Evolutionary conservation across 148 eudicot genomes (phyloP).

Genomic region (Fagopyrum homotropicum): DNA sequence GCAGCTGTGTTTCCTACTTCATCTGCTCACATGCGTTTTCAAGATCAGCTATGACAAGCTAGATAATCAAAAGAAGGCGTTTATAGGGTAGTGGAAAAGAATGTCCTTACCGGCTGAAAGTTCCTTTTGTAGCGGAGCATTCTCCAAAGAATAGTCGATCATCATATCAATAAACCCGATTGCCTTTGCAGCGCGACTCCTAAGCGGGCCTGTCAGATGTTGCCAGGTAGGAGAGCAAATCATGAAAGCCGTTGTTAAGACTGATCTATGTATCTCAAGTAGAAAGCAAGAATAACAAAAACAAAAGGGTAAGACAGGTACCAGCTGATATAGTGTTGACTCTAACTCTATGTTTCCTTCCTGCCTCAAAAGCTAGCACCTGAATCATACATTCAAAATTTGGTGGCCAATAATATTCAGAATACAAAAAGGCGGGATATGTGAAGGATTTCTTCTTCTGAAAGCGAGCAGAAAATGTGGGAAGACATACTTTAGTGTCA

Average conservation of each 20-base stretch:
- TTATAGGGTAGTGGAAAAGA: not conserved
- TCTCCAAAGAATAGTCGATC: slow-evolving; percentile 84
- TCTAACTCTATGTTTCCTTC: slow-evolving; percentile 73
- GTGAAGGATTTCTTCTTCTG: not conserved
- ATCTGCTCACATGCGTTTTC: slow-evolving; percentile 34
- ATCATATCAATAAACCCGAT: slow-evolving; percentile 94
- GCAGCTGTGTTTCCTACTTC: slow-evolving; percentile 95
- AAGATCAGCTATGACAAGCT: not conserved
- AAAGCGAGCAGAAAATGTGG: not conserved
- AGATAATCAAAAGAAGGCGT: not conserved
- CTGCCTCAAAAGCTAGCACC: slow-evolving; percentile 96
- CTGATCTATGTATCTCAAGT: not conserved
- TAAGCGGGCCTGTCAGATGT: slow-evolving; percentile 60
- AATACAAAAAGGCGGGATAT: not conserved
- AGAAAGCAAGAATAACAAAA: not conserved
- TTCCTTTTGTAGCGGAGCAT: slow-evolving; percentile 90
- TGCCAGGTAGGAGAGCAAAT: not conserved
- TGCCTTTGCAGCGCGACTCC: slow-evolving; percentile 98
- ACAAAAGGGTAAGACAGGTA: slow-evolving; percentile 15
- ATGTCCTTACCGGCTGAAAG: slow-evolving; percentile 62
- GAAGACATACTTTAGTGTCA: slow-evolving; percentile 64
- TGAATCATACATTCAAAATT: slow-evolving; percentile 20
- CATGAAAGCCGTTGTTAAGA: not conserved
- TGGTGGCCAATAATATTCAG: not conserved
- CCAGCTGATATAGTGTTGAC: slow-evolving; percentile 99